phyloP scores from a whole-genome alignment of 768 basidiomycete genomes.

The Phylloporus arenicola region DNA sequence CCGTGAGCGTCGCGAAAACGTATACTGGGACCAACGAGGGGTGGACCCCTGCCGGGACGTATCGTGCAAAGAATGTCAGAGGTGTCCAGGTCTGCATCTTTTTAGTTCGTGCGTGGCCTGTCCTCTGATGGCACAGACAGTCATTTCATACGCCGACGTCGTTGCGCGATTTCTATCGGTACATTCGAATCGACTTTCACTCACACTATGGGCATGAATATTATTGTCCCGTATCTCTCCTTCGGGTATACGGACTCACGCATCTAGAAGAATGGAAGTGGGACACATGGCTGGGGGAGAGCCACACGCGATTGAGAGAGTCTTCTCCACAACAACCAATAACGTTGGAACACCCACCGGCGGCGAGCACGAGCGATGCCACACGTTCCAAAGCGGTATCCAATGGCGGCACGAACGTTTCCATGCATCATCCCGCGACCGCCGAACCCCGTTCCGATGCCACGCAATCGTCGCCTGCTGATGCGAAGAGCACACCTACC shows the following conservation, averaged over 20 bases:
- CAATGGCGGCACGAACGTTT: slow-evolving; percentile 3
- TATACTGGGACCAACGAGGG: slow-evolving; percentile 54
- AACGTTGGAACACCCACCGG: slow-evolving; percentile 20
- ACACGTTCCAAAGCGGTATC: neutral
- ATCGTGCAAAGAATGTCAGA: slow-evolving; percentile 82
- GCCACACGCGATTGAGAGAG: slow-evolving; percentile 43
- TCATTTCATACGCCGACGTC: slow-evolving; percentile 75
- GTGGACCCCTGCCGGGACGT: slow-evolving; percentile 73
- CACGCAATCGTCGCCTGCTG: neutral
- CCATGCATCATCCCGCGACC: neutral
- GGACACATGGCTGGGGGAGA: slow-evolving; percentile 77
- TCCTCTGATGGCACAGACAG: slow-evolving; percentile 29
- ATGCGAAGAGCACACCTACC: neutral
- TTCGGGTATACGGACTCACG: slow-evolving; percentile 92
- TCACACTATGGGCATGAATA: slow-evolving; percentile 93
- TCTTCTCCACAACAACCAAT: slow-evolving; percentile 5
- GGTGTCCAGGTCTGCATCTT: slow-evolving; percentile 71
- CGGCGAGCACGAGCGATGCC: neutral
- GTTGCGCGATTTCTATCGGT: slow-evolving; percentile 83
- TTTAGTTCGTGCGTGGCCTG: neutral
- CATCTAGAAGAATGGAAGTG: slow-evolving; percentile 96
- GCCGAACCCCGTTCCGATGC: neutral
- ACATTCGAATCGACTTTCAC: slow-evolving; percentile 88
- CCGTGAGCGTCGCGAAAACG: slow-evolving; percentile 81
- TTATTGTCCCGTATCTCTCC: slow-evolving; percentile 90